These are phyloP conservation scores for Neurospora crassa DNA, from an alignment of 2,329 filamentous ascomycete species.

Conservation along the genomic window DNA sequence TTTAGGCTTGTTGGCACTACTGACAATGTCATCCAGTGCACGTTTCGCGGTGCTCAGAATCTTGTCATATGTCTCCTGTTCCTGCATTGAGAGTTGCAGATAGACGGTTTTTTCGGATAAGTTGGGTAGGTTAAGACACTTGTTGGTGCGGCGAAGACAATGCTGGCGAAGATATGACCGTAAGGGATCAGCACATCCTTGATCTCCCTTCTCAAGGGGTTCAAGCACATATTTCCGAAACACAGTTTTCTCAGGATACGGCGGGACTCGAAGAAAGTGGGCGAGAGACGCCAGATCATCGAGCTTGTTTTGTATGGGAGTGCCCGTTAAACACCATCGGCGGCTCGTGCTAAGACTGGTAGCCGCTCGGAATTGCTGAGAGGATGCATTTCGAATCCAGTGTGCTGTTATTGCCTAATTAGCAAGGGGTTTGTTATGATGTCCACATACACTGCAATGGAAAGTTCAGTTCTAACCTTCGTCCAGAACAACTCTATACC, in stretches of 20 bases:
- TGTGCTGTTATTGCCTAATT: constrained; percentile 28
- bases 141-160: constrained; percentile 32
- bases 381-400: constrained; percentile 32
- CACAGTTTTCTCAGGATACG: neutral
- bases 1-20: constrained; percentile 18
- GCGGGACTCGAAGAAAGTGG: constrained; percentile 30
- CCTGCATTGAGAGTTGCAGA: constrained; percentile 24
- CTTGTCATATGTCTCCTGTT: constrained; percentile 24
- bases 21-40: constrained; percentile 17
- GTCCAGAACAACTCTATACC: constrained; percentile 33
- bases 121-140: constrained; percentile 28
- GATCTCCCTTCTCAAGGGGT: constrained; percentile 29
- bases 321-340: constrained; percentile 45
- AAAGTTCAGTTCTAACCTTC: constrained; percentile 28
- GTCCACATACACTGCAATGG: neutral
- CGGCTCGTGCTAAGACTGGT: constrained; percentile 30
- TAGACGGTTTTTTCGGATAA: constrained; percentile 14
- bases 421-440: neutral
- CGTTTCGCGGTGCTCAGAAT: constrained; percentile 27
- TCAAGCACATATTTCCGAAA: constrained; percentile 12
- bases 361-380: constrained; percentile 33
- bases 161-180: constrained; percentile 20
- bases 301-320: constrained; percentile 43
- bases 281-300: constrained; percentile 42
- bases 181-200: constrained; percentile 22